phyloP scores from a whole-genome alignment of 345 rosid genomes.

The Excoecaria cochinchinensis region DNA sequence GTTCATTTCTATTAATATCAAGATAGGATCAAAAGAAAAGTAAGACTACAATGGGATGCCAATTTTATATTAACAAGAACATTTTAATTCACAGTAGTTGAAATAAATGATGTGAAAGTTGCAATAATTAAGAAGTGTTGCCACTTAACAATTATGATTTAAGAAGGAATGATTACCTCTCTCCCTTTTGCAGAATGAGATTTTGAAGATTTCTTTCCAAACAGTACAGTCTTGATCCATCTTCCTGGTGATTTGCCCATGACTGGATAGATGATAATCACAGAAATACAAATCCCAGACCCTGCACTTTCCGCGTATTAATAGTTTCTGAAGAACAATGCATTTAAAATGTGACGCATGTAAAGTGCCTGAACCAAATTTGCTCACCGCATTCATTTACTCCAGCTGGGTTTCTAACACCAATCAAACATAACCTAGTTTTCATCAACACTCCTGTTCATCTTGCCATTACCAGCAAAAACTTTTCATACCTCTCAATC shows the following conservation, averaged over 20 bases:
- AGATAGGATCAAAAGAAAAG: not conserved
- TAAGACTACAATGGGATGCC: not conserved
- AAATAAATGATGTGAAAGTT: not conserved
- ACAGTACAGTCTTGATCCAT: constrained; percentile 79
- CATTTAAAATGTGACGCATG: not conserved
- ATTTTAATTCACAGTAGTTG: not conserved
- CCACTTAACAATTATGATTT: not conserved
- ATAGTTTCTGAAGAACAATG: constrained; percentile 3
- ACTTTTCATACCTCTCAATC: not conserved
- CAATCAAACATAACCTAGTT: not conserved
- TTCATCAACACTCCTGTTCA: not conserved
- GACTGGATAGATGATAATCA: constrained; percentile 19
- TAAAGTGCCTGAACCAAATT: constrained; percentile 7
- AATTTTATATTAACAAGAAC: not conserved
- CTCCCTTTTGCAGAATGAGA: constrained; percentile 51
- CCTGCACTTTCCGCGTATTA: constrained; percentile 17
- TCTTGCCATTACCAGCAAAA: not conserved
- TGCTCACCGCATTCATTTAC: not conserved
- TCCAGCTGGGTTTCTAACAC: not conserved
- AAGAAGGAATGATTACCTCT: constrained; percentile 47
- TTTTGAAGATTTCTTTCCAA: constrained; percentile 82
- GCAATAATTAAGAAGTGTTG: not conserved
- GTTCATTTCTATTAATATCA: not conserved
- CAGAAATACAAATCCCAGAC: constrained; percentile 23
- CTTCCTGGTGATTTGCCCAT: constrained; percentile 82